Base-by-base conservation (phyloP, 2,329 filamentous ascomycete species). In the Dryadomyces sulphureus region DNA sequence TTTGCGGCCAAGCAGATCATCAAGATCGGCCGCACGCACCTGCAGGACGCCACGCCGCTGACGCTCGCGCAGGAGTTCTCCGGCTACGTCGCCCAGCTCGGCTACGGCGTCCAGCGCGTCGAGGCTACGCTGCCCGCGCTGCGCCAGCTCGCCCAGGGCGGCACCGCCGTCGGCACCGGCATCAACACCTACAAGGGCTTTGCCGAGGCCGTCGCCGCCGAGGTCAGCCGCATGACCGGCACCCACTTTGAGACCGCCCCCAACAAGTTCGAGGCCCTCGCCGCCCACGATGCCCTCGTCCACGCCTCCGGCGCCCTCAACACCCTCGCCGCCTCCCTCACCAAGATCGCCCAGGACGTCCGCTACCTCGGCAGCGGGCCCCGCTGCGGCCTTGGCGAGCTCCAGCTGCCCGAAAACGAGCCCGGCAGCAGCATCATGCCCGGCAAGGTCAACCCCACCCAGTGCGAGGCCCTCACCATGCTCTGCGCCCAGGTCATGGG, bases 341-440 rank as follows among this genome's bases (percentile, higher is more conserved):
- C 85, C 77, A 96, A 98, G 76, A 94, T 98, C 58, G 92, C 90
- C 11, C 89, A 98, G 70, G 92, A 96, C 63, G 87, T 98, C 61
- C 84, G 92, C 59, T 96, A 94, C 71, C 84, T 96, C 45, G 92
- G 92, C 57, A 94, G 86, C 55, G 92, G 92, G 16, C 92, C 92
- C 47, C 87, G 92, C 49, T 96, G 92, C 66, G 92, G 92, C 59
- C 81, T 96, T 20, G 90, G 89, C 54, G 92, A 98, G 71, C 77
- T 98, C 52, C 77, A 77, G 59, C 79, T 98, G 44, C 92, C 92
- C 22, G 92, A 98, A 72, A 98, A 98, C 69, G 92, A 98, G 72
- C 92, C 92, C 30, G 90, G 90, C 53, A 92, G 84, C 60, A 93
- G 85, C 56, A 96, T 98, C 72, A 98, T 98, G 92, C 92, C 92